Base-by-base conservation (phyloP, 1,284 basidiomycete species). In the Agroathelia rolfsii region DNA sequence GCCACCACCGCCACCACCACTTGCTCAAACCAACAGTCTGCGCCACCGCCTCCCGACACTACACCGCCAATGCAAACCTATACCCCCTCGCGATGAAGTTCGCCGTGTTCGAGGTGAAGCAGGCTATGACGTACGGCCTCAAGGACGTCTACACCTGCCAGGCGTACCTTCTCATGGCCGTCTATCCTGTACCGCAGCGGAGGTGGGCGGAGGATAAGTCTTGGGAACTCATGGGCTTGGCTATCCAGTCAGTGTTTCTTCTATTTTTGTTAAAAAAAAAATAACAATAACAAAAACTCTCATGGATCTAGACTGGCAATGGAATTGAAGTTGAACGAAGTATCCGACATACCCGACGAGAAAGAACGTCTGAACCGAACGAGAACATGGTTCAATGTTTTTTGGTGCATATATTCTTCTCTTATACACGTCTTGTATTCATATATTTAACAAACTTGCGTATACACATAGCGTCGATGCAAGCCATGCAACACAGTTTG, bases 311-410 rank as follows among this genome's bases (percentile, higher is more conserved):
- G 69, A 39, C 64, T 73, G 56, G 69, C 69, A 3, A 56, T 64
- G 25, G 66, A 72, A 36, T 55, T 75, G 4, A 58, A 58, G 28
- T 47, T 75, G 3, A 56, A 74, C 43, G 58, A 64, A 35, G 64
- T 65, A 12, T 54, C 57, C 7, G 35, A 47, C 10, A 40, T 39
- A n/a, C 65, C 66, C 13, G 49, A 53, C 28, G 60, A 61, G 37
- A 58, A 61, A 14, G 61, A 69, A 46, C 50, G 48, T 10, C 43
- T 70, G 13, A 72, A 73, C 44, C 61, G 74, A 28, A 69, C 65
- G 11, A 58, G 77, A 35, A 78, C 76, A 6, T 80, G 77, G 77
- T 59, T 79, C 31, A 70, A 71, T 45, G 76, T 73, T 49, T 79
- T 72, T 44, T 72, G n/a, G n/a, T n/a, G n/a, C n/a, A n/a, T n/a